phyloP scores from a whole-genome alignment of 768 basidiomycete genomes.

The Xerocomus spinulosus region DNA sequence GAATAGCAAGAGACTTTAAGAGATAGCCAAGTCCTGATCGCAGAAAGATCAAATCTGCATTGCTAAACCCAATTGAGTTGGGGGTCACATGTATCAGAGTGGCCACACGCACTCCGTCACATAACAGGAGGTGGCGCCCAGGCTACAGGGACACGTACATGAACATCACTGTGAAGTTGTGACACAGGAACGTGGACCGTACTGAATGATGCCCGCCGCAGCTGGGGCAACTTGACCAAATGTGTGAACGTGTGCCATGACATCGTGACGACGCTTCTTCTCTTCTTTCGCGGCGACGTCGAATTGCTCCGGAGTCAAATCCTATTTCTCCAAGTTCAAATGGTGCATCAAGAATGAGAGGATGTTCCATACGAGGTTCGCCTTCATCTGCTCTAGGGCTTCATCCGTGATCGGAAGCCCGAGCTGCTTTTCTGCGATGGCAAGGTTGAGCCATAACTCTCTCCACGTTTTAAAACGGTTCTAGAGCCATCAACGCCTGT shows the following conservation, averaged over 20 bases:
- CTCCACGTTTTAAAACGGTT: constrained; percentile 96
- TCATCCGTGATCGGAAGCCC: constrained; percentile 86
- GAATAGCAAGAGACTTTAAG: constrained; percentile 79
- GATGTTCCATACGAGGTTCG: constrained; percentile 61
- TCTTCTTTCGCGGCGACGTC: constrained; percentile 89
- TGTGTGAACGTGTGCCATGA: constrained; percentile 99
- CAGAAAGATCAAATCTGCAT: constrained; percentile 97
- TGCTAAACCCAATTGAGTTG: constrained; percentile 46
- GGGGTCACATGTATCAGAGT: constrained; percentile 3
- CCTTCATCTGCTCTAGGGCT: constrained; percentile 91
- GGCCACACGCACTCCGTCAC: constrained; percentile 80
- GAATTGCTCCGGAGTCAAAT: constrained; percentile 86
- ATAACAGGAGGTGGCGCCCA: constrained; percentile 98
- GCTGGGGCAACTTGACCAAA: constrained; percentile 92
- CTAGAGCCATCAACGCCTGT: constrained; percentile 37
- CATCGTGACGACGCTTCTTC: constrained; percentile 96
- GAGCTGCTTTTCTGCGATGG: constrained; percentile 93
- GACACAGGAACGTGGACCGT: constrained; percentile 24
- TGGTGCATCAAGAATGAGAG: neutral
- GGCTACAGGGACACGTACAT: constrained; percentile 37
- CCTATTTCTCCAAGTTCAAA: constrained; percentile 37
- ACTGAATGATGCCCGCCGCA: constrained; percentile 96
- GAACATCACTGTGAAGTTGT: constrained; percentile 6
- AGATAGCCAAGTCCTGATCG: constrained; percentile 82
- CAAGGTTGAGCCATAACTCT: constrained; percentile 91